A percentile compares a stretch with the other conserved stretches of the same genome.
These are phyloP conservation scores for Penicillium taxi DNA, from an alignment of 495 filamentous ascomycete species.

Conservation along the genomic window DNA sequence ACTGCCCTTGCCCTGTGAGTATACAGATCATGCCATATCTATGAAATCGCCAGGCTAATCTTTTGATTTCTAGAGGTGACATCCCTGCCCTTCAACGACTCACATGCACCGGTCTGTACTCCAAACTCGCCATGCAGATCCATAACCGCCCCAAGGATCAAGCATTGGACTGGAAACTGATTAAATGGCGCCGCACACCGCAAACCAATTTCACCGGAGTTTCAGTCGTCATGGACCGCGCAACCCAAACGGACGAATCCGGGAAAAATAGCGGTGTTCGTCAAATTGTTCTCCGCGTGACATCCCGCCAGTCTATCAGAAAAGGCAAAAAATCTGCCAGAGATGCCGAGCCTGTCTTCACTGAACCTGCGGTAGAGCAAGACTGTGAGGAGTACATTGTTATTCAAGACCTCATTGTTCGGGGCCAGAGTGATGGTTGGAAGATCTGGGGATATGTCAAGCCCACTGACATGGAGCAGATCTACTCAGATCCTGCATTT, in stretches of 20 bases:
- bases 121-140: conserved; percentile 49
- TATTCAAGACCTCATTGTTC: conserved; percentile 52
- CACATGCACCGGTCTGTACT: conserved; percentile 52
- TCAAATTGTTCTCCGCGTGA: conserved; percentile 67
- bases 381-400: conserved; percentile 73
- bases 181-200: conserved; percentile 52
- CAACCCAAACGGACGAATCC: conserved; percentile 41
- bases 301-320: conserved; percentile 51
- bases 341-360: not conserved
- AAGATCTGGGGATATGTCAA: conserved; percentile 64
- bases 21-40: not conserved
- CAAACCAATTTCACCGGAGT: conserved; percentile 31
- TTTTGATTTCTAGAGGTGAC: conserved; percentile 44
- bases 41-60: not conserved
- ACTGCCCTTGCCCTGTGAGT: conserved; percentile 59
- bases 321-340: conserved; percentile 11
- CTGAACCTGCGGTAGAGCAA: conserved; percentile 43
- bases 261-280: conserved; percentile 45
- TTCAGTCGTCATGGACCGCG: conserved; percentile 53
- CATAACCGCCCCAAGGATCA: conserved; percentile 41
- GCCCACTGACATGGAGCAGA: conserved; percentile 48
- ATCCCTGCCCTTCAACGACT: conserved; percentile 46
- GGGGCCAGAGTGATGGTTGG: conserved; percentile 57
- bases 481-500: conserved; percentile 29
- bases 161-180: conserved; percentile 57